Percentiles rank a stretch among this genome's conserved stretches.
Conservation (phyloP, 768 basidiomycete species). For the Lentinula sp. region DNA sequence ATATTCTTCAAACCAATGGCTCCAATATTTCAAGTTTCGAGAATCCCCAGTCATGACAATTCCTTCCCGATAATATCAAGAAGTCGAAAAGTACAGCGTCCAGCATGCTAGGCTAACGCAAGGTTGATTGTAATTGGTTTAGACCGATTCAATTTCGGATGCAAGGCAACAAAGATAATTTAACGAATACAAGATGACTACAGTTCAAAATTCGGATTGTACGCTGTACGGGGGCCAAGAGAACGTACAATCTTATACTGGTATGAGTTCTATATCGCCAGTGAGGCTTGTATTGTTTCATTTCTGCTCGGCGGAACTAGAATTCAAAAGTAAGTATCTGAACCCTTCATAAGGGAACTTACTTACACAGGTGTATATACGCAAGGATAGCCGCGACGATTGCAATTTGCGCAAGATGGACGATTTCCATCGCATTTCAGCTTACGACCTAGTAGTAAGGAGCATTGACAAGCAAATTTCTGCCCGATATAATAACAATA, state of each 20-base stretch:
- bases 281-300: not conserved
- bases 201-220: not conserved
- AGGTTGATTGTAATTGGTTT: too few species aligned
- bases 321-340: not conserved
- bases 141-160: too few species aligned
- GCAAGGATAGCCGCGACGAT: conserved; percentile 53
- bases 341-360: not conserved
- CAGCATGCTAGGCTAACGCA: too few species aligned
- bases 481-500: not conserved
- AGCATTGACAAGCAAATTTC: not conserved
- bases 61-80: too few species aligned
- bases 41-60: too few species aligned
- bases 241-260: not conserved
- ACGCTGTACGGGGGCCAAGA: not conserved
- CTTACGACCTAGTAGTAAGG: conserved; percentile 45
- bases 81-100: not conserved
- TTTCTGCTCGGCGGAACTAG: conserved; percentile 3
- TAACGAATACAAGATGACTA: not conserved
- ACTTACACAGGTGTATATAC: conserved; percentile 63
- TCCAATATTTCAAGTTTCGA: too few species aligned
- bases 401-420: conserved; percentile 63
- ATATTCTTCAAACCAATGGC: too few species aligned
- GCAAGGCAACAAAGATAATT: too few species aligned
- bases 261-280: too few species aligned
- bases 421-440: conserved; percentile 66